These are phyloP conservation scores for Ampelomyces quisqualis DNA, from an alignment of 2,329 filamentous ascomycete genomes.

Conservation along the genomic window DNA sequence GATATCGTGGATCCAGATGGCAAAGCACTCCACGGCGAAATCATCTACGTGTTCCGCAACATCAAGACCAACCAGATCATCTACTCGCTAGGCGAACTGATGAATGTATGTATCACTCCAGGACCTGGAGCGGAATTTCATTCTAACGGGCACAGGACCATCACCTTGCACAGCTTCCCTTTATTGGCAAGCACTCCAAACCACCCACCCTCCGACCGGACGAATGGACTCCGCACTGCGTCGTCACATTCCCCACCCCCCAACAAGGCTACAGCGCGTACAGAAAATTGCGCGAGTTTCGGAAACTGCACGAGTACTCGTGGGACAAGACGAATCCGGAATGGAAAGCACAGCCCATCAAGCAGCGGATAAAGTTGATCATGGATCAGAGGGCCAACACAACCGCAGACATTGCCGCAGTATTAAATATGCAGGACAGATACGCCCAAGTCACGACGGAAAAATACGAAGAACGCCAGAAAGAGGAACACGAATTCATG, in stretches of 20 bases:
- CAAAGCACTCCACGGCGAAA: conserved; percentile 51
- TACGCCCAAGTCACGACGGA: conserved; percentile 26
- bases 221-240: conserved; percentile 62
- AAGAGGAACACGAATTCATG: conserved; percentile 15
- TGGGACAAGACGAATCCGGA: conserved; percentile 49
- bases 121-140: background rate
- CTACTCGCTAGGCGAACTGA: conserved; percentile 59
- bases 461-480: conserved; percentile 18
- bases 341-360: conserved; percentile 48
- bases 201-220: conserved; percentile 61
- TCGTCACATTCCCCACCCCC: conserved; percentile 56
- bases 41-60: conserved; percentile 65
- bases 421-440: conserved; percentile 53
- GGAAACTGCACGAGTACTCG: conserved; percentile 58
- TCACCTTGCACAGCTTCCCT: conserved; percentile 60
- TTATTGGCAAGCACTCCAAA: conserved; percentile 64
- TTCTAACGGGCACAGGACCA: conserved; percentile 45
- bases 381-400: conserved; percentile 67
- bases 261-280: conserved; percentile 56
- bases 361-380: conserved; percentile 54
- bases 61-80: conserved; percentile 64
- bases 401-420: conserved; percentile 61
- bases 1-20: conserved; percentile 38
- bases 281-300: conserved; percentile 61
- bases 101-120: conserved; percentile 51